These are phyloP conservation scores for Cercospora brassicicola DNA, from an alignment of 2,329 filamentous ascomycete genomes.

Conservation along the genomic window DNA sequence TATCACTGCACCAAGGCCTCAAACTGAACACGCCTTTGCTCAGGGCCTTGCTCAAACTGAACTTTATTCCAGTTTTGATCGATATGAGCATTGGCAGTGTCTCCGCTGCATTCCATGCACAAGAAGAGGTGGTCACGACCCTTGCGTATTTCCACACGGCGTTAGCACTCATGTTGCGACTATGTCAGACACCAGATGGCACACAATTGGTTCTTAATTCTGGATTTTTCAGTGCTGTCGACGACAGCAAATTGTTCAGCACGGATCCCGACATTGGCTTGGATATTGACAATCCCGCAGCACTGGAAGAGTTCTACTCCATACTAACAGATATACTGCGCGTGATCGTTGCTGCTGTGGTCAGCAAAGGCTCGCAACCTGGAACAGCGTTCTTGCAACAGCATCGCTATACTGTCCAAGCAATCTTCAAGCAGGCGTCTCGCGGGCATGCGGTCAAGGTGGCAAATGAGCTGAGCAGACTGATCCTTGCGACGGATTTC, in stretches of 20 bases:
- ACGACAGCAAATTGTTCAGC: conserved; percentile 79
- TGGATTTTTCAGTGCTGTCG: conserved; percentile 79
- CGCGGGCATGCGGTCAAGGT: conserved; percentile 61
- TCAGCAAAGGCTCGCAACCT: conserved; percentile 75
- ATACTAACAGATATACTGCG: conserved; percentile 78
- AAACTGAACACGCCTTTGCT: conserved; percentile 74
- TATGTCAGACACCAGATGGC: conserved; percentile 80
- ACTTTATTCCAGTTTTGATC: conserved; percentile 86
- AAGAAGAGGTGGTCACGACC: conserved; percentile 55
- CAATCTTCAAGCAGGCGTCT: conserved; percentile 79
- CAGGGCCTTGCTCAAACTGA: conserved; percentile 76
- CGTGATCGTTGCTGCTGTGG: conserved; percentile 76
- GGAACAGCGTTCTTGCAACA: conserved; percentile 77
- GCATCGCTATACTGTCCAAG: conserved; percentile 79
- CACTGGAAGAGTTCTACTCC: conserved; percentile 78
- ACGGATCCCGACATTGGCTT: conserved; percentile 91
- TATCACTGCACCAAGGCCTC: conserved; percentile 65
- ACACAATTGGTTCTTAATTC: conserved; percentile 85
- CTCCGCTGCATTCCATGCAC: conserved; percentile 60
- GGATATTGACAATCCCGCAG: conserved; percentile 66
- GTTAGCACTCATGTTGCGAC: conserved; percentile 76
- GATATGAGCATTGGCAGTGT: conserved; percentile 80
- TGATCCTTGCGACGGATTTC: conserved; percentile 81
- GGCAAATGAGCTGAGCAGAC: conserved; percentile 78
- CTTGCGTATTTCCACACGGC: conserved; percentile 69